Evolutionary conservation across 768 basidiomycete genomes (phyloP).

Genomic region (Lentinula detonsa): DNA sequence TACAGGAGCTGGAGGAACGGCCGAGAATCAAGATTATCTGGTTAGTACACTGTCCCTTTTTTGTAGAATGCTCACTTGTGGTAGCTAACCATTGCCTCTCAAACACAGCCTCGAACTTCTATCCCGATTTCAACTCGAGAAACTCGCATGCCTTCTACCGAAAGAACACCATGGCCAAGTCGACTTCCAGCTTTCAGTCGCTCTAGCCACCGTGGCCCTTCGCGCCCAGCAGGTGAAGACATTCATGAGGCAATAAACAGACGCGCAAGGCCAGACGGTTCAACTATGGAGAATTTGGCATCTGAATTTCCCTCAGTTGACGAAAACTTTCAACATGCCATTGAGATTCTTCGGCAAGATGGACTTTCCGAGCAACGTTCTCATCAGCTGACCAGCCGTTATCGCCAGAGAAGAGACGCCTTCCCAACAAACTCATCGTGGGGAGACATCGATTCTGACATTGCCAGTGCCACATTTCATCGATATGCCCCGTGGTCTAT

Average conservation of each 20-base stretch:
- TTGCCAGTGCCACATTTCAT: neutral
- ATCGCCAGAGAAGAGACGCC: conserved; percentile 17
- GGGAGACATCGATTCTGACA: conserved; percentile 13
- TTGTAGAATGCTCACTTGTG: neutral
- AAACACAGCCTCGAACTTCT: neutral
- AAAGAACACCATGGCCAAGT: neutral
- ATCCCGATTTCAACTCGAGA: neutral
- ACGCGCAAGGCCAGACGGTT: conserved; percentile 12
- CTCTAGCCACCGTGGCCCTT: neutral
- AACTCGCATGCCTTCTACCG: neutral
- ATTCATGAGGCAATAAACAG: conserved; percentile 15
- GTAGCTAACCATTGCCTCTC: too few species aligned
- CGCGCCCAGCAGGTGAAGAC: conserved; percentile 14
- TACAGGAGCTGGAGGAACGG: neutral
- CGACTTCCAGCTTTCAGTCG: neutral
- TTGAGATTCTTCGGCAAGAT: conserved; percentile 27
- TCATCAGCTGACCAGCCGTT: conserved; percentile 22
- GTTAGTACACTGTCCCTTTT: conserved; percentile 6
- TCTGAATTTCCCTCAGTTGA: conserved; percentile 1
- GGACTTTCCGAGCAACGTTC: conserved; percentile 21
- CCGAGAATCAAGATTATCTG: neutral
- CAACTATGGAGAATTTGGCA: conserved; percentile 5
- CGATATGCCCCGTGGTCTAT: conserved; percentile 2
- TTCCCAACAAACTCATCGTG: conserved; percentile 10
- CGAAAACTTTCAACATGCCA: conserved; percentile 22